Evolutionary conservation across 495 filamentous ascomycete genomes (phyloP).

Genomic region (Jackrogersella multiformis): DNA sequence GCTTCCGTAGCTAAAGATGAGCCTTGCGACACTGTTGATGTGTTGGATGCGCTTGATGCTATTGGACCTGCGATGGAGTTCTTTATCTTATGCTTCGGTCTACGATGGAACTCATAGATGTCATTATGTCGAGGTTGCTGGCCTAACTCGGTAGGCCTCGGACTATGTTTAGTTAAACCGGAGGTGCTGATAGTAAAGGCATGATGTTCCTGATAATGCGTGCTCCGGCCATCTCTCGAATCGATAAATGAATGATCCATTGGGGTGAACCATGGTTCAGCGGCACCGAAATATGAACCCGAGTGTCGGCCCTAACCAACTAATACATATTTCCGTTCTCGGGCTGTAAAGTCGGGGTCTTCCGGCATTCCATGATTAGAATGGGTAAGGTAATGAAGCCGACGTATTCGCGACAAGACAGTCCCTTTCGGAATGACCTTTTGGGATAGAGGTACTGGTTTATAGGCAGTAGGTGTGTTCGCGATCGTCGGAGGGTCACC

Average conservation of each 20-base stretch:
- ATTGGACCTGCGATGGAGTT: not conserved
- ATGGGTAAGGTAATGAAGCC: slow-evolving; percentile 34
- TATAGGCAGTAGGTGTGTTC: not conserved
- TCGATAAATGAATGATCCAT: slow-evolving; percentile 12
- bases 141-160: too few species aligned
- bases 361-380: slow-evolving; percentile 26
- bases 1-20: slow-evolving; percentile 22
- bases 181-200: slow-evolving; percentile 2
- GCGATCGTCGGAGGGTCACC: slow-evolving; percentile 16
- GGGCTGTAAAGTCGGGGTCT: slow-evolving; percentile 22
- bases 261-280: slow-evolving; percentile 29
- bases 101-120: too few species aligned
- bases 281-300: slow-evolving; percentile 36
- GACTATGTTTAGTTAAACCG: not conserved
- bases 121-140: too few species aligned
- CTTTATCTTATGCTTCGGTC: too few species aligned
- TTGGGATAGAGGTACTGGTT: slow-evolving; percentile 2
- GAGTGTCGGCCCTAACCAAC: slow-evolving; percentile 36
- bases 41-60: slow-evolving; percentile 7
- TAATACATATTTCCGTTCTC: slow-evolving; percentile 36
- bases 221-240: slow-evolving; percentile 12
- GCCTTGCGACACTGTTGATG: slow-evolving; percentile 16
- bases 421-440: slow-evolving; percentile 35
- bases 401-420: slow-evolving; percentile 33
- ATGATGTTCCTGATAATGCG: slow-evolving; percentile 12